Conservation (phyloP, 768 basidiomycete species). For the Boletus huronensis region DNA sequence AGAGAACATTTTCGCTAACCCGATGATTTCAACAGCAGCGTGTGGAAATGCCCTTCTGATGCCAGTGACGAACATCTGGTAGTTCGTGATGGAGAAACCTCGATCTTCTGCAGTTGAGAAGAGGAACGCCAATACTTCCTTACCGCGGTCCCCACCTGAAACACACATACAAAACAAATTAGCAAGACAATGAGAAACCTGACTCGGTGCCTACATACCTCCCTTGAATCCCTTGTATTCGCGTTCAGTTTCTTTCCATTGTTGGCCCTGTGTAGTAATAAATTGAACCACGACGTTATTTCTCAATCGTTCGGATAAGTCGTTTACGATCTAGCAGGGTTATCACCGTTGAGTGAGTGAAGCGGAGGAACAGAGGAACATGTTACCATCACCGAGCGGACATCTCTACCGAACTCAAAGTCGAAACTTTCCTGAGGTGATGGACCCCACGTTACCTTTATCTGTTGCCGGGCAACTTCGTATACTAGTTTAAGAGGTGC, state of each 20-base stretch:
- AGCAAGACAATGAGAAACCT: neutral
- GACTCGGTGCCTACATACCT: constrained; percentile 18
- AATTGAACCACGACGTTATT: constrained; percentile 25
- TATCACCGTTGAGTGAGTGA: neutral
- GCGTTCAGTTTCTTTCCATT: constrained; percentile 9
- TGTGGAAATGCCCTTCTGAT: neutral
- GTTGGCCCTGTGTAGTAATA: neutral
- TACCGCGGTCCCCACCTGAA: constrained; percentile 16
- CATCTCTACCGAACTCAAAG: constrained; percentile 19
- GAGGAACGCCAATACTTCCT: constrained; percentile 13
- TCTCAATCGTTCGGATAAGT: constrained; percentile 5
- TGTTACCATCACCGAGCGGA: constrained; percentile 14
- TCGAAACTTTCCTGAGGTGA: constrained; percentile 10
- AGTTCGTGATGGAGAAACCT: constrained; percentile 17
- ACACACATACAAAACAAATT: neutral
- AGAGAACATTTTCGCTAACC: constrained; percentile 12
- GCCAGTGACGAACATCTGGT: constrained; percentile 20
- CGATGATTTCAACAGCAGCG: neutral
- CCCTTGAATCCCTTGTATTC: constrained; percentile 20
- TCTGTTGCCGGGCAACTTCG: neutral
- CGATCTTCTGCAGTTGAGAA: constrained; percentile 20
- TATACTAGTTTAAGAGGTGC: constrained; percentile 17
- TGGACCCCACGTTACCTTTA: constrained; percentile 10
- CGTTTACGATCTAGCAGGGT: constrained; percentile 24
- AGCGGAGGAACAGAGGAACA: neutral